phyloP scores from a whole-genome alignment of 805 yeast species.

The Nakazawaea ishiwadae region DNA sequence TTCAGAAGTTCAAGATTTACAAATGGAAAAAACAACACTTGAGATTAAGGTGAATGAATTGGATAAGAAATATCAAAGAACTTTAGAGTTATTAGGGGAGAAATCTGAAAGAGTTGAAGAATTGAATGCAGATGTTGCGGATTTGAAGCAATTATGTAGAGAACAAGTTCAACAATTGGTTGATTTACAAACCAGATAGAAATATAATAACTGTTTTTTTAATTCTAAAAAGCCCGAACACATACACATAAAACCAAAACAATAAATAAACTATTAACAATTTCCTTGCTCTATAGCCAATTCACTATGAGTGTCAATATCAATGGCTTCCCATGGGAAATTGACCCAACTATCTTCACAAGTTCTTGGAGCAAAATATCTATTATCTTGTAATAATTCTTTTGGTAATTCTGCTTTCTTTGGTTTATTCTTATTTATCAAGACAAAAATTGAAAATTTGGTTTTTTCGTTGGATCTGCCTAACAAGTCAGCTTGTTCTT shows the following conservation, averaged over 20 bases:
- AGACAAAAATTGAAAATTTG: constrained; percentile 69
- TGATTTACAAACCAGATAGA: constrained; percentile 40
- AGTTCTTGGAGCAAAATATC: constrained; percentile 69
- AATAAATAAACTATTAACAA: constrained; percentile 23
- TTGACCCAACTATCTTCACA: constrained; percentile 82
- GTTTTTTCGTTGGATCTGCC: constrained; percentile 60
- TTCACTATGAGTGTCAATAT: constrained; percentile 73
- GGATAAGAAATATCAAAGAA: constrained; percentile 38
- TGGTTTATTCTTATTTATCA: constrained; percentile 79
- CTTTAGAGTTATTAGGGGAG: constrained; percentile 75
- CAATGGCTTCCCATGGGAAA: constrained; percentile 86
- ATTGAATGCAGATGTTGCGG: constrained; percentile 80
- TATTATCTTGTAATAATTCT: constrained; percentile 55
- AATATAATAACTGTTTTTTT: too few relatives aligned
- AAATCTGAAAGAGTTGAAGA: constrained; percentile 84
- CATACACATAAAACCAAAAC: neutral
- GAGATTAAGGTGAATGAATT: constrained; percentile 29
- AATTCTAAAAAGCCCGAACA: too few relatives aligned
- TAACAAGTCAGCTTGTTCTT: constrained; percentile 51
- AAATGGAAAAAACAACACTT: constrained; percentile 29
- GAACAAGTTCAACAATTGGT: constrained; percentile 87
- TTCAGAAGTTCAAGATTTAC: constrained; percentile 34
- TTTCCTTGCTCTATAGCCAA: constrained; percentile 65
- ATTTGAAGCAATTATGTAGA: constrained; percentile 78
- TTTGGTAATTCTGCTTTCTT: constrained; percentile 72